Base-by-base conservation (phyloP, 441 rosid species). In the Eruca vesicaria region DNA sequence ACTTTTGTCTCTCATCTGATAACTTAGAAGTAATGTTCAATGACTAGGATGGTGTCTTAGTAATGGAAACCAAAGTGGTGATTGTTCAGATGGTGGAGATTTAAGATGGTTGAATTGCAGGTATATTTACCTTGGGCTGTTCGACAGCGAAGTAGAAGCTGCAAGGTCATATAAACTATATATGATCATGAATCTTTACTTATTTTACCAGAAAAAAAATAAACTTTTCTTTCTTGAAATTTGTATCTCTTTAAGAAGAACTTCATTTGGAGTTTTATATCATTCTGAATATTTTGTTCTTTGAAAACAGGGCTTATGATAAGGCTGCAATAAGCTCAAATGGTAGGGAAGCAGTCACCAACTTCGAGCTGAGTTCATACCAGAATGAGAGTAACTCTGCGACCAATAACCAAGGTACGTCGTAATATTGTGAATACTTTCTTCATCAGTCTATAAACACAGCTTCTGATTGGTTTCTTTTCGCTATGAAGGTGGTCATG, bases 71-170 rank as follows among this genome's bases (percentile, higher is more conserved):
- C 12, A 36, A 29, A 55, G n/a, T 64, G 63, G 56, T 71, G 76
- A 65, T 43, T 32, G 15, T 79, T 86, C 83, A 79, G 83, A 9
- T 85, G 18, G 69, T 84, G 86, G 82, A 83, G 89, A 83, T 86
- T 84, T 68, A 89, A 84, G 76, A 88, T 88, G 82, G 84, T 89
- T 85, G 74, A 85, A 67, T 50, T 87, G 93, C 91, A 89, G 93
- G 93, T 89, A 89, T 89, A 79, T 86, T 7, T 89, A 87, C 80
- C 93, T 89, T 82, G 93, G 90, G 84, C 84, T 87, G 67, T 89
- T 89, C 86, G 84, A 89, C 87, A 86, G 79, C 75, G 90, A 89
- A 87, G 88, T 92, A 87, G 95, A 92, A 84, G 97, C 97, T 84
- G 97, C 97, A 89, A 92, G 97, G 98, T 92, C 89, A 81, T 84